These are phyloP conservation scores for Dichotomopilus funicola DNA, from an alignment of 2,329 filamentous ascomycete species.

Conservation along the genomic window DNA sequence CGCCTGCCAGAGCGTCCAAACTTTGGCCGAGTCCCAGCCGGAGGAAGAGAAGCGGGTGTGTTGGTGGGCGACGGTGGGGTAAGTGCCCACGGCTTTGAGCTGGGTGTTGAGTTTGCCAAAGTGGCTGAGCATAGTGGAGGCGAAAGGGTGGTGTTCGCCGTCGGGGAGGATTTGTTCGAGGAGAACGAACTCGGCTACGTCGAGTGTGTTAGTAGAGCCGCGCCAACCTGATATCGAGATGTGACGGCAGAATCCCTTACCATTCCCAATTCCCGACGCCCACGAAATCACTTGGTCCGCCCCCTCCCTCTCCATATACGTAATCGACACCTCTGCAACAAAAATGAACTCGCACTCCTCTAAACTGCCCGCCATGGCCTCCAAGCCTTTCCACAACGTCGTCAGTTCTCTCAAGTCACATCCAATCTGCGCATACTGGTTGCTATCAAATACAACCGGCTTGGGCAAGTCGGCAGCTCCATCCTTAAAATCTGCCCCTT, in stretches of 20 bases:
- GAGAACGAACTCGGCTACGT: conserved; percentile 69
- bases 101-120: conserved; percentile 76
- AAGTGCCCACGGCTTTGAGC: conserved; percentile 65
- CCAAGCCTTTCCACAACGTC: conserved; percentile 53
- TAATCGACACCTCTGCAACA: conserved; percentile 83
- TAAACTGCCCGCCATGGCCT: conserved; percentile 47
- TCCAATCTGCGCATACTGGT: conserved; percentile 70
- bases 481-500: background rate
- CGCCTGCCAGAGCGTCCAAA: conserved; percentile 71
- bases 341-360: conserved; percentile 63
- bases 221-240: background rate
- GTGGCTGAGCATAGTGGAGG: conserved; percentile 75
- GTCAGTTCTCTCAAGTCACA: conserved; percentile 70
- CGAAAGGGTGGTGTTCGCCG: conserved; percentile 73
- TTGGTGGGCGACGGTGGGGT: conserved; percentile 62
- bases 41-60: conserved; percentile 56
- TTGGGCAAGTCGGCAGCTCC: background rate
- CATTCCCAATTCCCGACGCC: conserved; percentile 63
- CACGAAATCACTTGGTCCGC: conserved; percentile 71
- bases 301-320: conserved; percentile 73
- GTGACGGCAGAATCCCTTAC: conserved; percentile 36
- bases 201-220: background rate
- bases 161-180: conserved; percentile 82
- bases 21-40: conserved; percentile 61
- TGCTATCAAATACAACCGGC: conserved; percentile 53